phyloP scores from a whole-genome alignment of 257 asterid species.

The Datura wrightii region DNA sequence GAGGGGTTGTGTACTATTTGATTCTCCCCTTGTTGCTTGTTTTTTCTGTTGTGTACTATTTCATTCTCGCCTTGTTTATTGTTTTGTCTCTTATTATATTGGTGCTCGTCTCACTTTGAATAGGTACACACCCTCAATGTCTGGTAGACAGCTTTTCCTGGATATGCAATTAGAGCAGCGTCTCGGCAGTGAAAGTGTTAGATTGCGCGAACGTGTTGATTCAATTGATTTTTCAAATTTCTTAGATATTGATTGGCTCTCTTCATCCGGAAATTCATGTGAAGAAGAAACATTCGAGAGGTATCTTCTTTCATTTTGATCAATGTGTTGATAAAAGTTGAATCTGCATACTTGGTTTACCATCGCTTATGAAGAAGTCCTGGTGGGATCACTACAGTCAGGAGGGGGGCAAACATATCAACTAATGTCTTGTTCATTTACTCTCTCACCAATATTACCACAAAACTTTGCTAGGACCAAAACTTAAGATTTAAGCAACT shows the following conservation, averaged over 20 bases:
- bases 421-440: not conserved
- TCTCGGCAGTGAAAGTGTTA: conserved; percentile 50
- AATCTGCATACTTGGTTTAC: not conserved
- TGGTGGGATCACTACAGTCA: not conserved
- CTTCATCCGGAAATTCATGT: conserved; percentile 90
- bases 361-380: not conserved
- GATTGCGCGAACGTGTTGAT: conserved; percentile 53
- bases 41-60: not conserved
- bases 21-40: no score
- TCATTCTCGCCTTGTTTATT: not conserved
- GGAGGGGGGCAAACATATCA: not conserved
- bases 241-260: conserved; percentile 76
- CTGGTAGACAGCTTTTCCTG: conserved; percentile 59
- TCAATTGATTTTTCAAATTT: conserved; percentile 74
- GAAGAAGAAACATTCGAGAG: conserved; percentile 86
- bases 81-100: not conserved
- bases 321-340: not conserved
- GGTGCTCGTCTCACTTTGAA: not conserved
- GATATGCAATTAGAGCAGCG: conserved; percentile 49
- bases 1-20: not conserved
- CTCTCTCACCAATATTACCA: not conserved
- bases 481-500: not conserved
- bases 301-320: conserved; percentile 42
- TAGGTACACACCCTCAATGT: conserved; percentile 72
- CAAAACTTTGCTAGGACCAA: not conserved